These are phyloP conservation scores for Parasitella parasitica DNA, from an alignment of 371 early-diverging fungal genomes.

Conservation along the genomic window DNA sequence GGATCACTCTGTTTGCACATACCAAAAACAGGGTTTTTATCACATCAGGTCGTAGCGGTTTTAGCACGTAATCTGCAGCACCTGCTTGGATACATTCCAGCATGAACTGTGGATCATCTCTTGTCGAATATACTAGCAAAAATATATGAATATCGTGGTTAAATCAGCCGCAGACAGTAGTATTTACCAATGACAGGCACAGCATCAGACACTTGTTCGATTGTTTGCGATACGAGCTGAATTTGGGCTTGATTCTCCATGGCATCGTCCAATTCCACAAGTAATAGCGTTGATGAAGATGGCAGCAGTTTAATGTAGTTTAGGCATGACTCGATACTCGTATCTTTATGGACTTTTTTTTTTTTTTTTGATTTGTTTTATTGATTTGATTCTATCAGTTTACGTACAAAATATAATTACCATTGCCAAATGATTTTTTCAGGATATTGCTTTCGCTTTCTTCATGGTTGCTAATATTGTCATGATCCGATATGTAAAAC, in stretches of 20 bases:
- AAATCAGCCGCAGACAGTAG: too few relatives aligned
- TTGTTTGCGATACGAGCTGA: slow-evolving; percentile 10
- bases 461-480: slow-evolving; percentile 4
- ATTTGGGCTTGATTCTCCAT: slow-evolving; percentile 1
- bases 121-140: slow-evolving; percentile 27
- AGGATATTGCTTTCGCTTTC: slow-evolving; percentile 12
- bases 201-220: slow-evolving; percentile 14
- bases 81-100: slow-evolving; percentile 47
- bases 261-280: slow-evolving; percentile 27
- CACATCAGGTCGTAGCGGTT: slow-evolving; percentile 48
- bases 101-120: slow-evolving; percentile 35
- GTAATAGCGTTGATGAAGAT: slow-evolving; percentile 24
- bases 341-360: slow-evolving; percentile 15
- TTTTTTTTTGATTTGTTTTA: neutral
- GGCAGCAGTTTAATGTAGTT: slow-evolving; percentile 16
- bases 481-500: slow-evolving; percentile 20
- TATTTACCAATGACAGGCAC: slow-evolving; percentile 26
- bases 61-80: slow-evolving; percentile 50
- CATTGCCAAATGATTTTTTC: slow-evolving; percentile 20
- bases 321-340: slow-evolving; percentile 19
- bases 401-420: slow-evolving; percentile 5
- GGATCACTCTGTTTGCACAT: too few relatives aligned
- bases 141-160: neutral
- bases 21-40: slow-evolving; percentile 58
- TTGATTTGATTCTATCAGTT: neutral